These are phyloP conservation scores for Coccinonectria pachysandricola DNA, from an alignment of 2,329 filamentous ascomycete genomes.

Conservation along the genomic window DNA sequence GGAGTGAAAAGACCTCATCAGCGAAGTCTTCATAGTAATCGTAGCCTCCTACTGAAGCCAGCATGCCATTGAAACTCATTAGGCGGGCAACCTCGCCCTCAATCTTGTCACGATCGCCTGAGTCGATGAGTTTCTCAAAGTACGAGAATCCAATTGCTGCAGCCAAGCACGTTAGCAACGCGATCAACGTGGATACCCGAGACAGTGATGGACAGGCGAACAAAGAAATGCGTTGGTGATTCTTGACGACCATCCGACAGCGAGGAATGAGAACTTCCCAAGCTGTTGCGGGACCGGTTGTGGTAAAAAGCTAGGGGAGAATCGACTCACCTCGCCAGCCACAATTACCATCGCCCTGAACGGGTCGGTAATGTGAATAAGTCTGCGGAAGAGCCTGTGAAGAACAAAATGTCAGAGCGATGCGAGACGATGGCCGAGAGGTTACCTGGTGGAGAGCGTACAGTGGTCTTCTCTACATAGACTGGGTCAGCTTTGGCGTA, in stretches of 20 bases:
- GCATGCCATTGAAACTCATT: constrained; percentile 56
- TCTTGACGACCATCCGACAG: too few relatives aligned
- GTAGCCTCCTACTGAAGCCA: constrained; percentile 64
- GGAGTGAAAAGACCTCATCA: constrained; percentile 59
- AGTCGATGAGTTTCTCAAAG: constrained; percentile 71
- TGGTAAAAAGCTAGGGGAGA: too few relatives aligned
- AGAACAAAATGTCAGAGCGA: constrained; percentile 7
- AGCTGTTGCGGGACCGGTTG: too few relatives aligned
- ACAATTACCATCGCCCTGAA: constrained; percentile 90
- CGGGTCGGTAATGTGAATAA: constrained; percentile 78
- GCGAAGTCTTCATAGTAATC: constrained; percentile 70
- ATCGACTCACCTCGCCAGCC: constrained; percentile 81
- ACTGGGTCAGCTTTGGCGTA: constrained; percentile 81
- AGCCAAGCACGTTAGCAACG: constrained; percentile 1
- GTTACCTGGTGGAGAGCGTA: constrained; percentile 35
- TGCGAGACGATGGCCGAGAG: constrained; percentile 1
- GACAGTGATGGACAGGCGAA: too few relatives aligned
- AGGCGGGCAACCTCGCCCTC: constrained; percentile 64
- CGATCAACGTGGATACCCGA: too few relatives aligned
- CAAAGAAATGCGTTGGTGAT: constrained; percentile 4
- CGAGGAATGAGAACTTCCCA: constrained; percentile 3
- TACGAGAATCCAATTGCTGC: constrained; percentile 87
- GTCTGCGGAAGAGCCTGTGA: constrained; percentile 65
- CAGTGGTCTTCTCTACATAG: constrained; percentile 79
- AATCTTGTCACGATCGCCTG: constrained; percentile 54